phyloP scores from a whole-genome alignment of 2,329 filamentous ascomycete species.

The Kalmusia sp. region DNA sequence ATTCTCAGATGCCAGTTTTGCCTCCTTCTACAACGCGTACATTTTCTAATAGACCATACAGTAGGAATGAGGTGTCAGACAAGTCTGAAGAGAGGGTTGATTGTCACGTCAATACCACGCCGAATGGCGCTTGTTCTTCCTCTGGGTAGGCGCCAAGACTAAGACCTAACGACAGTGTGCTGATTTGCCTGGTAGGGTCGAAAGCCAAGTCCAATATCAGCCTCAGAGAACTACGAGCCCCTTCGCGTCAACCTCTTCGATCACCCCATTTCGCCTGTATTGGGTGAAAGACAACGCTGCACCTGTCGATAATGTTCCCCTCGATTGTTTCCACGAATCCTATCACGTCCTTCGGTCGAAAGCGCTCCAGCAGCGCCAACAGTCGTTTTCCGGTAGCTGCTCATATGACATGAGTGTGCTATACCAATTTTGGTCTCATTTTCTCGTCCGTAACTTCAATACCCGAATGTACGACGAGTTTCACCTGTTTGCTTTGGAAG shows the following conservation, averaged over 20 bases:
- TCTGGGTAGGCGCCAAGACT: conserved; percentile 37
- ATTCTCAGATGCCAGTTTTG: conserved; percentile 39
- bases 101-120: conserved; percentile 44
- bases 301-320: conserved; percentile 52
- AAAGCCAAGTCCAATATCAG: conserved; percentile 26
- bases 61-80: conserved; percentile 55
- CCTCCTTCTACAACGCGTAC: conserved; percentile 49
- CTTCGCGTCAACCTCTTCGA: conserved; percentile 21
- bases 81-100: conserved; percentile 53
- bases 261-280: conserved; percentile 46
- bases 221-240: conserved; percentile 27
- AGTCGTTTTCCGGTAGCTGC: conserved; percentile 52
- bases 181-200: conserved; percentile 31
- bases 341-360: conserved; percentile 58
- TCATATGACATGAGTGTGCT: conserved; percentile 69
- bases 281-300: conserved; percentile 59
- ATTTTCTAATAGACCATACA: conserved; percentile 64
- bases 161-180: conserved; percentile 18
- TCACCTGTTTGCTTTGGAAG: conserved; percentile 69
- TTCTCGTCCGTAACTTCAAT: conserved; percentile 77
- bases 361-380: conserved; percentile 58
- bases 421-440: conserved; percentile 78
- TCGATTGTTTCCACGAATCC: conserved; percentile 55
- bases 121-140: conserved; percentile 43
- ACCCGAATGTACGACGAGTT: conserved; percentile 78